phyloP scores from a whole-genome alignment of 208 protist species.

The Leishmania aethiopica region DNA sequence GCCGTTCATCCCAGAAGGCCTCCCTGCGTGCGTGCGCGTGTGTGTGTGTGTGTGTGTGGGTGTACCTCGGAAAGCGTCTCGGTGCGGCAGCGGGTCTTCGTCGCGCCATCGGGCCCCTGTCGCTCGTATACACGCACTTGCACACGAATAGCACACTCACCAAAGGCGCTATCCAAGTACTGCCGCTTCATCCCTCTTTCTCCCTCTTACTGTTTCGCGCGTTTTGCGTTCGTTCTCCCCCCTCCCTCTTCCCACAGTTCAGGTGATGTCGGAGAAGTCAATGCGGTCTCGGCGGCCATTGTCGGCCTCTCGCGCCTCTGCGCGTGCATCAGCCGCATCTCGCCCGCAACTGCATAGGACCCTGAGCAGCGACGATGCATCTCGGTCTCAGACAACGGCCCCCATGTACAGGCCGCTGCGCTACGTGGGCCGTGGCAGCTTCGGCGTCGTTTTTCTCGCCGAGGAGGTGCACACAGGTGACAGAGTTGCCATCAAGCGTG shows the following conservation, averaged over 20 bases:
- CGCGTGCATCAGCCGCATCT: background rate
- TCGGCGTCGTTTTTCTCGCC: conserved; percentile 97
- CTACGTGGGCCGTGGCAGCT: conserved; percentile 95
- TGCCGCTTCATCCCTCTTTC: background rate
- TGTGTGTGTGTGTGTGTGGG: background rate
- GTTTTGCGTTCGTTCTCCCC: background rate
- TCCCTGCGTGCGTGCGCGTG: background rate
- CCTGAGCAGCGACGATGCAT: background rate
- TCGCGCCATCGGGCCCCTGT: background rate
- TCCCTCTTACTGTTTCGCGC: background rate
- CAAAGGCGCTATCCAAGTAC: background rate
- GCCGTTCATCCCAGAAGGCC: background rate
- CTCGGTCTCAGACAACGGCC: background rate
- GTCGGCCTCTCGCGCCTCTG: background rate
- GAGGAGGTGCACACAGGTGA: conserved; percentile 78
- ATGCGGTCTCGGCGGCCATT: background rate
- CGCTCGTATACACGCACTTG: background rate
- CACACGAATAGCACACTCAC: background rate
- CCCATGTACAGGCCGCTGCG: conserved; percentile 33
- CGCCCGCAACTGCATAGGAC: background rate
- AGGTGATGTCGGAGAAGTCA: conserved; percentile 1
- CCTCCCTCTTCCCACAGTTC: background rate
- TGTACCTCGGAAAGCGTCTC: background rate
- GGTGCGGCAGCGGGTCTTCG: background rate
- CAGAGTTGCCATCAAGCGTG: conserved; percentile 97